Conservation (phyloP, 2,329 filamentous ascomycete genomes). For the Drechslerella dactyloides region DNA sequence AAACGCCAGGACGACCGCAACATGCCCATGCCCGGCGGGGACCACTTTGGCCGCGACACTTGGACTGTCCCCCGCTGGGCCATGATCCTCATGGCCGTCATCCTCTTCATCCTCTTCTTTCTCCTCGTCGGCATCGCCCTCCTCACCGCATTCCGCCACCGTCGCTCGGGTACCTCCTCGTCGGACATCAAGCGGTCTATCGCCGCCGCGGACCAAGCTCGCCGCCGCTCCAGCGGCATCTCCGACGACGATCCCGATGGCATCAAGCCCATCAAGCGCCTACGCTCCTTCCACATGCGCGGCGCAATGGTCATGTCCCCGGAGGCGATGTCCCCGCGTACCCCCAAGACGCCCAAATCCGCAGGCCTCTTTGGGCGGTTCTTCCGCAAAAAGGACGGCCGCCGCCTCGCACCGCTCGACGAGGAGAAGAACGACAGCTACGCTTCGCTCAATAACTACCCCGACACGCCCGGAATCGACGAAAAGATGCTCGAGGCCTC, state of each 20-base stretch:
- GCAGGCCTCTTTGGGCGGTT: constrained; percentile 34
- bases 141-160: constrained; percentile 14
- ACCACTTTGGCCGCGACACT: constrained; percentile 42
- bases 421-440: constrained; percentile 43
- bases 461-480: constrained; percentile 40
- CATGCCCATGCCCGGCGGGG: constrained; percentile 37
- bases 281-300: constrained; percentile 47
- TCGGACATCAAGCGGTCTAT: constrained; percentile 36
- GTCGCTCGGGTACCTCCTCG: constrained; percentile 11
- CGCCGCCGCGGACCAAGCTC: constrained; percentile 6
- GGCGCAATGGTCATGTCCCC: constrained; percentile 21
- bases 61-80: constrained; percentile 34
- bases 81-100: constrained; percentile 38
- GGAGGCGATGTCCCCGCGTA: constrained; percentile 13
- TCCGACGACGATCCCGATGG: constrained; percentile 36
- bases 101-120: constrained; percentile 27
- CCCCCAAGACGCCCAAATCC: constrained; percentile 20
- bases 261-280: constrained; percentile 47
- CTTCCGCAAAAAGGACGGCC: constrained; percentile 42
- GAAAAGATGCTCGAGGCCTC: constrained; percentile 48
- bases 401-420: constrained; percentile 32
- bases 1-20: constrained; percentile 26
- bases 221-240: constrained; percentile 40
- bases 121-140: constrained; percentile 20
- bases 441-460: constrained; percentile 32